Evolutionary conservation across 169 alveolate genomes (phyloP).

Genomic region (Plasmodium chabaudi): DNA sequence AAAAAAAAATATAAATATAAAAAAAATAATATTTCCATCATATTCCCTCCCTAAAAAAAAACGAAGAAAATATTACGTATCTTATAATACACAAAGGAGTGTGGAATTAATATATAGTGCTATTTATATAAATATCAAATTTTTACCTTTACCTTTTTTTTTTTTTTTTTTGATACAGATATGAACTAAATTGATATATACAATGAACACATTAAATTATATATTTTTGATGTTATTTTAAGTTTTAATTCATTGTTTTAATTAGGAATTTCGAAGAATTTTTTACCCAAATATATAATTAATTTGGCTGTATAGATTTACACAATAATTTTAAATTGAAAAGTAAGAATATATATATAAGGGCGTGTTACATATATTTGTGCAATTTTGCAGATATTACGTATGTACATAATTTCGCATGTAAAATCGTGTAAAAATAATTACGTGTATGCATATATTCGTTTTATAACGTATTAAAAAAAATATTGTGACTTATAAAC

Average conservation of each 20-base stretch:
- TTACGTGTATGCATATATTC: neutral
- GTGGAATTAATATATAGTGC: neutral
- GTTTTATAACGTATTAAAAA: neutral
- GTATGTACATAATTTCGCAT: neutral
- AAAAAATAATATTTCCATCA: neutral
- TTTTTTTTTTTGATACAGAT: conserved; percentile 1
- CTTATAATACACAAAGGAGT: conserved; percentile 12
- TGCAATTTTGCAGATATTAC: neutral
- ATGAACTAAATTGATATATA: conserved; percentile 6
- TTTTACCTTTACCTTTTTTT: neutral
- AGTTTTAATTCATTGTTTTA: conserved; percentile 59
- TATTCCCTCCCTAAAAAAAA: neutral
- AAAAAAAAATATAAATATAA: conserved; percentile 3
- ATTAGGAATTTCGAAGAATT: conserved; percentile 50
- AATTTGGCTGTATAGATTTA: conserved; percentile 19
- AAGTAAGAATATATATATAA: neutral
- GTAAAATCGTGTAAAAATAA: neutral
- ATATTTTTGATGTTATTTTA: conserved; percentile 30
- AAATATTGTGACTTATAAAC: too few relatives aligned
- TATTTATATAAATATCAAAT: neutral
- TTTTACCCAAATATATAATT: conserved; percentile 16
- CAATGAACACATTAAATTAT: conserved; percentile 5
- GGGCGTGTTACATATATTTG: conserved; percentile 5
- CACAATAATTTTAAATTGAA: conserved; percentile 12
- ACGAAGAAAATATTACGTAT: conserved; percentile 18